phyloP scores from a whole-genome alignment of 441 rosid species.

The Bocquillonia castaneifolia region DNA sequence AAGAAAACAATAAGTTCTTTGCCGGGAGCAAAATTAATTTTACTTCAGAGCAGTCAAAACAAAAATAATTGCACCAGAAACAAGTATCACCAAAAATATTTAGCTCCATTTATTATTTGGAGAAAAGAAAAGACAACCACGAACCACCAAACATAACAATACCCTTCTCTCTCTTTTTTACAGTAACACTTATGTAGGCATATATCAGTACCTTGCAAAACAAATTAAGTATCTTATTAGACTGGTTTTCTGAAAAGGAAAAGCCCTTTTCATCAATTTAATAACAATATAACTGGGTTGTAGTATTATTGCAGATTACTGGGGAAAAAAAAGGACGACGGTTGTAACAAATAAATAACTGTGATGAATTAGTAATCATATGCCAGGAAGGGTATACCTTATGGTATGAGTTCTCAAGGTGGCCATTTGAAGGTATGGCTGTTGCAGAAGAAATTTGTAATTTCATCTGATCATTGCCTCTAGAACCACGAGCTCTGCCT shows the following conservation, averaged over 20 bases:
- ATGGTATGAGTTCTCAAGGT: slow-evolving; percentile 47
- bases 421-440: slow-evolving; percentile 50
- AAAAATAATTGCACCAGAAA: not conserved
- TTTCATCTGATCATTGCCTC: slow-evolving; percentile 55
- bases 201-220: not conserved
- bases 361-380: slow-evolving; percentile 1
- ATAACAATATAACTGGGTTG: not conserved
- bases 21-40: not conserved
- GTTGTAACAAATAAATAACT: not conserved
- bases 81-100: not conserved
- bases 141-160: too few relatives aligned
- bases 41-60: not conserved
- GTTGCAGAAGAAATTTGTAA: slow-evolving; percentile 44
- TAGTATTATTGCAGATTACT: not conserved
- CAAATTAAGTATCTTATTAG: not conserved
- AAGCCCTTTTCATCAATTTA: not conserved
- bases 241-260: not conserved
- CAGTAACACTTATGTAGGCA: not conserved
- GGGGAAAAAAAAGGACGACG: not conserved
- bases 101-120: too few relatives aligned
- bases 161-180: not conserved
- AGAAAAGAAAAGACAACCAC: too few relatives aligned
- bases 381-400: slow-evolving; percentile 47
- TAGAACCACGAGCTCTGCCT: slow-evolving; percentile 84
- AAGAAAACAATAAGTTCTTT: not conserved